Conservation (phyloP, 2,329 filamentous ascomycete genomes). For the Venturia oleaginea region DNA sequence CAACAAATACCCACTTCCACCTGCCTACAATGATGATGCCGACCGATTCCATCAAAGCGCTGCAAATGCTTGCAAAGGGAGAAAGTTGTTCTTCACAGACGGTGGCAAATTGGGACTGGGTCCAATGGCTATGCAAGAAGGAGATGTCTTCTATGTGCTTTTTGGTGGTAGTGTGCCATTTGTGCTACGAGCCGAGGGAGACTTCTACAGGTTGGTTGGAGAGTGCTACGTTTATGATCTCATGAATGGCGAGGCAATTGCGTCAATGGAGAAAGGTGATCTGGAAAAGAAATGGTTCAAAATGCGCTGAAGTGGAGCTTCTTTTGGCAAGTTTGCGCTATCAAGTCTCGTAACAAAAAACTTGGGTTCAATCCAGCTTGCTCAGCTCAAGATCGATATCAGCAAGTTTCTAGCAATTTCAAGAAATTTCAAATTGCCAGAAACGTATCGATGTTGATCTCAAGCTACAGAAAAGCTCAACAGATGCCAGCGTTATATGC, state of each 20-base stretch:
- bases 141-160: conserved; percentile 9
- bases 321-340: too few species aligned
- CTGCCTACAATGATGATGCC: not conserved
- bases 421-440: too few species aligned
- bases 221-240: conserved; percentile 14
- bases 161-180: conserved; percentile 9
- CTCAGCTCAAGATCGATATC: too few species aligned
- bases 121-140: conserved; percentile 6
- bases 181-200: not conserved
- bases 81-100: conserved; percentile 3
- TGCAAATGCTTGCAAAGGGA: conserved; percentile 1
- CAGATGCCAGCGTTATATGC: too few species aligned
- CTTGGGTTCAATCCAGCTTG: too few species aligned
- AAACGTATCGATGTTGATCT: too few species aligned
- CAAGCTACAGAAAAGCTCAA: too few species aligned
- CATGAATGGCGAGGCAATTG: conserved; percentile 11
- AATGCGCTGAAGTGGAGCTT: not conserved
- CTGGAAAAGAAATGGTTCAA: not conserved
- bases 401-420: too few species aligned
- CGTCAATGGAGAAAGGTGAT: not conserved
- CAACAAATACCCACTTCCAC: not conserved
- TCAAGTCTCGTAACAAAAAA: too few species aligned
- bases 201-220: conserved; percentile 2
- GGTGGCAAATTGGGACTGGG: not conserved
- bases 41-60: not conserved